Evolutionary conservation across 352 stramenopile species (phyloP).

Genomic region (Phytophthora kernoviae): DNA sequence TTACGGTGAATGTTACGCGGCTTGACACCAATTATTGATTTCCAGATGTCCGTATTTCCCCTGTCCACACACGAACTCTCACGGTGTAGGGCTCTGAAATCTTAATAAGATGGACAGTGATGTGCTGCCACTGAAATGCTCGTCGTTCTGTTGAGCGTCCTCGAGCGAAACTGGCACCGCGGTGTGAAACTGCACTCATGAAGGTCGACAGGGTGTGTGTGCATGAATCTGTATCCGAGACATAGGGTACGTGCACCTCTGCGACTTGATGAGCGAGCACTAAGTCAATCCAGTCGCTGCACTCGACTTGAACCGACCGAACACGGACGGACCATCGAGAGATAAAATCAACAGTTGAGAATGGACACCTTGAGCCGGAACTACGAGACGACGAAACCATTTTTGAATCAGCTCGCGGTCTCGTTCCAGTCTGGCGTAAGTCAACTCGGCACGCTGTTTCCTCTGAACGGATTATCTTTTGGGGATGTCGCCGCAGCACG

Average conservation of each 20-base stretch:
- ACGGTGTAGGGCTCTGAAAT: neutral
- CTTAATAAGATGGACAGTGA: neutral
- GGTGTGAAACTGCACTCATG: neutral
- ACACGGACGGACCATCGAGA: neutral
- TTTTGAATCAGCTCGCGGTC: slow-evolving; percentile 18
- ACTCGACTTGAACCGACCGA: slow-evolving; percentile 24
- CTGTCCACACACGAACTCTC: too few species aligned
- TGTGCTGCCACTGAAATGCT: neutral
- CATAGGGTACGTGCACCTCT: neutral
- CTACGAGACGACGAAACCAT: slow-evolving; percentile 23
- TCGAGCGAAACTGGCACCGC: too few species aligned
- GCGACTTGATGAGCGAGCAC: neutral
- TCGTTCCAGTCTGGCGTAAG: slow-evolving; percentile 6
- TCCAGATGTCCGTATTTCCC: too few species aligned
- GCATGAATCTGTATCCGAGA: too few species aligned
- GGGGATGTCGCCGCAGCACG: neutral
- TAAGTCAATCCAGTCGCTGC: neutral
- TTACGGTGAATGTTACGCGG: too few species aligned
- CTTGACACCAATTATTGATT: too few species aligned
- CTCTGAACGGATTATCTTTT: slow-evolving; percentile 5
- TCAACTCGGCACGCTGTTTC: slow-evolving; percentile 7
- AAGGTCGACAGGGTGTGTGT: too few species aligned
- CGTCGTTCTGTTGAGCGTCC: neutral
- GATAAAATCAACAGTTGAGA: neutral
- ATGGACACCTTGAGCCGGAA: slow-evolving; percentile 1